phyloP scores from a whole-genome alignment of 371 early-diverging fungal species.

The Mortierella sp. region DNA sequence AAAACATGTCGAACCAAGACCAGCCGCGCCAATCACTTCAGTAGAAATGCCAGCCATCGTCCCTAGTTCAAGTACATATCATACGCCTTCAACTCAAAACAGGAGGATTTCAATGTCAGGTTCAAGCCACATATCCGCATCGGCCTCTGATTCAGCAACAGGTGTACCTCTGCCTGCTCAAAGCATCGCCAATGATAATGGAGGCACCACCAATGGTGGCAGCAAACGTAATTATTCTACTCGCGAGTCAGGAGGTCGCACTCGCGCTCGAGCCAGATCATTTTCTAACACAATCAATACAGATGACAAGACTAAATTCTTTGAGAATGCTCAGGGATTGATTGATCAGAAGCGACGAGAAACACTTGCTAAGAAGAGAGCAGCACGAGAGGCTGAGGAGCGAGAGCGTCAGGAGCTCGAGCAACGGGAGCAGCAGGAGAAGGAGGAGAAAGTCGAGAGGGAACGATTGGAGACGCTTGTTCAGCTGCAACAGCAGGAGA shows the following conservation, averaged over 20 bases:
- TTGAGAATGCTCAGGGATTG: constrained; percentile 34
- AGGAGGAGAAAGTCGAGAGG: constrained; percentile 17
- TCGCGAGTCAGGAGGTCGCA: constrained; percentile 25
- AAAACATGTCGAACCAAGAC: neutral
- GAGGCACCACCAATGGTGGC: neutral
- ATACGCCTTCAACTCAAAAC: neutral
- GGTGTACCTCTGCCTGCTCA: too few species aligned
- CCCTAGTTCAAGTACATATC: neutral
- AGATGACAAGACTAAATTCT: constrained; percentile 36
- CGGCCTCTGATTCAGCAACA: neutral
- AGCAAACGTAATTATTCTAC: neutral
- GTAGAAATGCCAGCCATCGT: neutral
- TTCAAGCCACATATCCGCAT: neutral
- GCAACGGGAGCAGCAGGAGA: constrained; percentile 6
- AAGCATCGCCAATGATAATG: neutral
- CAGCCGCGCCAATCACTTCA: neutral
- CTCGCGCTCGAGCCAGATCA: constrained; percentile 34
- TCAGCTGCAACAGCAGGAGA: constrained; percentile 19
- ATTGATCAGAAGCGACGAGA: constrained; percentile 46
- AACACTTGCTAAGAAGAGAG: constrained; percentile 28
- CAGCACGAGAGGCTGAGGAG: constrained; percentile 24
- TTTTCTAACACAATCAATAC: constrained; percentile 23
- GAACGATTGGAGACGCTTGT: constrained; percentile 13
- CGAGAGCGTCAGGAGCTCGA: constrained; percentile 17
- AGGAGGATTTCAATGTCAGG: neutral